phyloP scores from a whole-genome alignment of 2,329 filamentous ascomycete species.

The Cordyceps tenuipes region DNA sequence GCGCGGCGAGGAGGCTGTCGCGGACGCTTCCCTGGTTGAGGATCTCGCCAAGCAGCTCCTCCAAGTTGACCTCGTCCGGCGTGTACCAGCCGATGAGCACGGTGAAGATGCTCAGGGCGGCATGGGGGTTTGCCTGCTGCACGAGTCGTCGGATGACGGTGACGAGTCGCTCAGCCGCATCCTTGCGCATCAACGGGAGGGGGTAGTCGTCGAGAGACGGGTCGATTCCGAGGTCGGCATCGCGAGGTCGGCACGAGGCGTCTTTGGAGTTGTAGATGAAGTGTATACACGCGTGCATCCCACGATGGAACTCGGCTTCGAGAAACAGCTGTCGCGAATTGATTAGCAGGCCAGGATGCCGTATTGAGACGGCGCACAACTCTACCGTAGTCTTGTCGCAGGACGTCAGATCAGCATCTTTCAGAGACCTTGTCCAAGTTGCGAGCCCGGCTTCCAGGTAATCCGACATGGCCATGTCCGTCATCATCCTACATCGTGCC shows the following conservation, averaged over 20 bases:
- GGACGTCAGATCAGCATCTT: not conserved
- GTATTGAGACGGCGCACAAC: not conserved
- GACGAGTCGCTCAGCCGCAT: not conserved
- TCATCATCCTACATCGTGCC: not conserved
- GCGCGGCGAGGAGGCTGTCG: not conserved
- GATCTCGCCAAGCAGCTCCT: not conserved
- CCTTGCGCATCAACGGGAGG: not conserved
- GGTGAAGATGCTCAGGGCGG: not conserved
- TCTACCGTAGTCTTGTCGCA: not conserved
- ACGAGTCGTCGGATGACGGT: not conserved
- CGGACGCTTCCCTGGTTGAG: not conserved
- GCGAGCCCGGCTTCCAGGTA: not conserved
- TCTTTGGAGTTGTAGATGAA: conserved; percentile 1
- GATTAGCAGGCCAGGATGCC: not conserved
- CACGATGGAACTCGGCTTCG: conserved; percentile 3
- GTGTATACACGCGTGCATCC: not conserved
- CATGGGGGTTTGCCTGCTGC: not conserved
- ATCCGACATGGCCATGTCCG: conserved; percentile 2
- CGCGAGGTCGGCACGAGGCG: not conserved
- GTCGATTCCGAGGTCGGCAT: not conserved
- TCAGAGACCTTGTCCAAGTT: not conserved
- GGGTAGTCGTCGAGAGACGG: not conserved
- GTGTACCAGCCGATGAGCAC: not conserved
- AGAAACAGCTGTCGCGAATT: not conserved
- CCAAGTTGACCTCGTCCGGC: not conserved